Base-by-base conservation (phyloP, 768 basidiomycete genomes). In the Lactifluus hygrophoroides region DNA sequence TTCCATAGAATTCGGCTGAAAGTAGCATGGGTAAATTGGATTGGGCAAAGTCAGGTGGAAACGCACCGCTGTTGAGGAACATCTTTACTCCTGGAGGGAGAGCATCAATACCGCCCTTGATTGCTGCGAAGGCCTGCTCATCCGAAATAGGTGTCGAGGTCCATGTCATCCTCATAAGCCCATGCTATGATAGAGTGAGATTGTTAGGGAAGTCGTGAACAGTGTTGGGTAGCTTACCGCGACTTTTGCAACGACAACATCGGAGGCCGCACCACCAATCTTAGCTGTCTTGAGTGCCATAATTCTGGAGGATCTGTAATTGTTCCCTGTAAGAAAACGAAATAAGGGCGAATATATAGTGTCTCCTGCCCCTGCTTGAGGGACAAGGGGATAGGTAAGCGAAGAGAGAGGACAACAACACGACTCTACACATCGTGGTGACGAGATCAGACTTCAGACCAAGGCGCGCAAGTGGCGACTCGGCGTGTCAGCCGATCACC, bases 101-200 rank as follows among this genome's bases (percentile, higher is more conserved):
- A 1, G 72, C 67, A 38, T 76, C 71, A 51, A 80, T 64, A 3
- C 75, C 76, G 8, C 75, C 76, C 66, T 79, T 81, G 71, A 88
- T 84, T 7, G 81, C 73, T 35, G 77, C 80, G 60, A 88, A 85
- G 13, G 79, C 79, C 38, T 80, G 74, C 58, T 82, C 82, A 57
- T 87, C 84, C 1, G 80, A 70, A 37, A 76, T 69, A 10, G 75
- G 73, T 17, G 65, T 69, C 17, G 76, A 70, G 17, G 63, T 76
- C 82, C 75, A 80, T 71, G 80, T 85, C 75, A 84, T 78, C 66
- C 75, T 71, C 80, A 83, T 80, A 49, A 83, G 70, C 0, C 83
- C 82, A 44, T 63, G 65, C 80, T 76, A 70, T 72, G 40, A 27
- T 32, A 6, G 10, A n/a, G 17, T 25, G 14, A 46, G 44, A 25